These are phyloP conservation scores for Cordyceps cicadae DNA, from an alignment of 2,329 filamentous ascomycete genomes.

Conservation along the genomic window DNA sequence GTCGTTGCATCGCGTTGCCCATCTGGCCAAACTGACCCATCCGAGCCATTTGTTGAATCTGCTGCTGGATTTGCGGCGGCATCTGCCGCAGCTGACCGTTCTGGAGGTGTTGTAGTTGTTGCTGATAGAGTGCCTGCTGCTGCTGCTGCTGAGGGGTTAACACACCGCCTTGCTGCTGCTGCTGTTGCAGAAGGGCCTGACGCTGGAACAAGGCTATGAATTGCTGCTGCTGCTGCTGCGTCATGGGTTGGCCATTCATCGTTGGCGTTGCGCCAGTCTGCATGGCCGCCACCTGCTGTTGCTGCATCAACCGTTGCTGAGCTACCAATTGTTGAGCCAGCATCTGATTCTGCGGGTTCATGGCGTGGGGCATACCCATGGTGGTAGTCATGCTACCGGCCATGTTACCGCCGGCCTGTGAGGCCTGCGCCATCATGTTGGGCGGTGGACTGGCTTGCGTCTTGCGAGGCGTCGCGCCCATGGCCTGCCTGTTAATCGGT, in stretches of 20 bases:
- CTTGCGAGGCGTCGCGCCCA: constrained; percentile 53
- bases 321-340: constrained; percentile 39
- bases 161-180: constrained; percentile 27
- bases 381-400: constrained; percentile 23
- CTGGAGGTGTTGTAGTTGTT: constrained; percentile 35
- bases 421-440: constrained; percentile 48
- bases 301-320: constrained; percentile 38
- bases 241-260: constrained; percentile 29
- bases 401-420: constrained; percentile 44
- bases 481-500: constrained; percentile 45
- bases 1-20: constrained; percentile 31
- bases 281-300: constrained; percentile 24
- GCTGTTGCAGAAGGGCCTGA: constrained; percentile 23
- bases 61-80: constrained; percentile 31
- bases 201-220: constrained; percentile 29
- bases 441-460: constrained; percentile 54
- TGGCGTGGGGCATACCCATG: constrained; percentile 40
- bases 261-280: constrained; percentile 13
- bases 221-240: constrained; percentile 29
- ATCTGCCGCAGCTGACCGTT: constrained; percentile 26
- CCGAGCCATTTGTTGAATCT: constrained; percentile 29
- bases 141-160: constrained; percentile 32
- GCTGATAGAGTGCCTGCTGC: constrained; percentile 35
- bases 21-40: constrained; percentile 27
- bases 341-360: constrained; percentile 30